These are phyloP conservation scores for Fusarium caatingaense DNA, from an alignment of 2,329 filamentous ascomycete genomes.

Conservation along the genomic window DNA sequence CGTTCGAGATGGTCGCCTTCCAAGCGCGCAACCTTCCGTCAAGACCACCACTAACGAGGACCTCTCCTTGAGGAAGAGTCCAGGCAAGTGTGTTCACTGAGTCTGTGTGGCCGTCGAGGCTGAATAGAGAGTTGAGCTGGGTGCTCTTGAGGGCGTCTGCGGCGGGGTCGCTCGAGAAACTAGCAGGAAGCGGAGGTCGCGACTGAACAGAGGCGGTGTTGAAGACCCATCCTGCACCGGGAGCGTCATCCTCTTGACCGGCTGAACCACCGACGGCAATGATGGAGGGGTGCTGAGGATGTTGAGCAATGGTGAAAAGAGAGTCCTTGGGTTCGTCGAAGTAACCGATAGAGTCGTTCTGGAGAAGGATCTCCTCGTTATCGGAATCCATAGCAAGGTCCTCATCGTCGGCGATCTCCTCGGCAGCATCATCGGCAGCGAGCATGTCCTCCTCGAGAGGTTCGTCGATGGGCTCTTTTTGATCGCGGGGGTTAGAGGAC, in stretches of 20 bases:
- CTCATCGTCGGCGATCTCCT: constrained; percentile 77
- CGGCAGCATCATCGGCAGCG: constrained; percentile 73
- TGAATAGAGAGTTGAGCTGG: constrained; percentile 73
- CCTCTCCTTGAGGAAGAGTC: constrained; percentile 84
- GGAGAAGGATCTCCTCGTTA: constrained; percentile 80
- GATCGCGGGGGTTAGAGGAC: constrained; percentile 44
- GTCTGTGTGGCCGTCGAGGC: constrained; percentile 90
- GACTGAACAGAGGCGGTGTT: constrained; percentile 74
- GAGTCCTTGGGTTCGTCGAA: constrained; percentile 92
- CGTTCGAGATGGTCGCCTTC: constrained; percentile 61
- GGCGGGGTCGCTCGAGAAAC: constrained; percentile 75
- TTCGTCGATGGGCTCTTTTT: constrained; percentile 42
- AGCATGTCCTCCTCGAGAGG: constrained; percentile 55
- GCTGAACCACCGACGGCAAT: constrained; percentile 86
- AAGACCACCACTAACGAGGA: constrained; percentile 85
- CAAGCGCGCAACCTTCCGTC: constrained; percentile 85
- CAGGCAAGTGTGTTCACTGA: constrained; percentile 89
- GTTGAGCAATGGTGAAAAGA: constrained; percentile 94
- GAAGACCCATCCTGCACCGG: constrained; percentile 87
- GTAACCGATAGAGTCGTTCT: constrained; percentile 94
- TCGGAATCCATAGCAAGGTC: constrained; percentile 86
- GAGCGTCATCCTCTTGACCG: constrained; percentile 67
- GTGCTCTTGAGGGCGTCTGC: constrained; percentile 62
- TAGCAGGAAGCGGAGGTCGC: constrained; percentile 78
- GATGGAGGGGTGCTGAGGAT: constrained; percentile 81